Conservation (phyloP, 129 eudicot genomes). For the Artemisia annua region DNA sequence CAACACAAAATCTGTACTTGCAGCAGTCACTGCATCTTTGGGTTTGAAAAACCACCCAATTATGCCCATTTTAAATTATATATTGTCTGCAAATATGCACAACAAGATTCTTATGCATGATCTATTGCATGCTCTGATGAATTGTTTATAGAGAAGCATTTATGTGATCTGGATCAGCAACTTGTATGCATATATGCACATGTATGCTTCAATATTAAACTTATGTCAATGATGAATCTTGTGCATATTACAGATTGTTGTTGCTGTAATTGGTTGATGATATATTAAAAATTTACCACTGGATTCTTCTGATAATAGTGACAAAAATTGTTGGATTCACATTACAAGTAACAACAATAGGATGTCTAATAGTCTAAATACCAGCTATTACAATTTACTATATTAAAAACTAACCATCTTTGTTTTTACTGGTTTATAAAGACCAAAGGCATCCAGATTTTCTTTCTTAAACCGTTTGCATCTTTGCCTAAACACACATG, state of each 20-base stretch:
- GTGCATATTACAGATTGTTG: constrained; percentile 28
- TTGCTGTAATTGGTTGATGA: constrained; percentile 23
- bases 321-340: constrained; percentile 23
- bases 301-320: constrained; percentile 7
- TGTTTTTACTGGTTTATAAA: no score
- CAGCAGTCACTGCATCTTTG: constrained; percentile 22
- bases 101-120: constrained; percentile 34
- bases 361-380: not conserved
- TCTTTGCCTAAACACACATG: no score
- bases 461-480: no score
- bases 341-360: constrained; percentile 5
- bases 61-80: constrained; percentile 15
- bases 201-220: constrained; percentile 27
- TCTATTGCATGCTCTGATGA: constrained; percentile 36
- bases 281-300: constrained; percentile 10
- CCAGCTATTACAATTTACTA: no score
- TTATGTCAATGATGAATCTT: constrained; percentile 22
- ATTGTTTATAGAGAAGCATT: constrained; percentile 26
- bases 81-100: constrained; percentile 36
- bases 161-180: constrained; percentile 31
- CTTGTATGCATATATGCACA: constrained; percentile 36
- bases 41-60: constrained; percentile 26
- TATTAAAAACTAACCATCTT: no score
- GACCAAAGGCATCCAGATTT: no score
- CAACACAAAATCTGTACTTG: constrained; percentile 41